Percentiles rank a stretch among this genome's conserved stretches.
Evolutionary conservation across 2,329 filamentous ascomycete genomes (phyloP).

Genomic region (Aureobasidium sp.): DNA sequence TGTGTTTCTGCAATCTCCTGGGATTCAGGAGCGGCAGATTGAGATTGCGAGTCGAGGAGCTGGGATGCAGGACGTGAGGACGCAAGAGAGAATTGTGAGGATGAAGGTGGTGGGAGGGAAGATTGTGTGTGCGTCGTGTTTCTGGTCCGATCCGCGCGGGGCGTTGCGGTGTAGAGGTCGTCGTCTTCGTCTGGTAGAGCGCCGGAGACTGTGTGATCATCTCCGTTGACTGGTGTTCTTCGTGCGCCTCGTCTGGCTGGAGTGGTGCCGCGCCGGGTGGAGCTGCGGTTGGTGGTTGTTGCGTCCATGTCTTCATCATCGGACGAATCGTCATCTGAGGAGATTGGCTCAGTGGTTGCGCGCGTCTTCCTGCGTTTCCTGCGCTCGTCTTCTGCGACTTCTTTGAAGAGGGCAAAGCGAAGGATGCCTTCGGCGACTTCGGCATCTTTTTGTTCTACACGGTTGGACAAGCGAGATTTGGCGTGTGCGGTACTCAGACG

Average conservation of each 20-base stretch:
- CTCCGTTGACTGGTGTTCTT: slow-evolving; percentile 17
- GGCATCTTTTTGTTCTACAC: slow-evolving; percentile 85
- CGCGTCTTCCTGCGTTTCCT: slow-evolving; percentile 75
- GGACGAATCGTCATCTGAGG: slow-evolving; percentile 47
- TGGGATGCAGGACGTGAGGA: slow-evolving; percentile 75
- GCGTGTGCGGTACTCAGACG: slow-evolving; percentile 94
- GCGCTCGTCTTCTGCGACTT: slow-evolving; percentile 71
- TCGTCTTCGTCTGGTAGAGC: slow-evolving; percentile 42
- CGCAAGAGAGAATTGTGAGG: slow-evolving; percentile 61
- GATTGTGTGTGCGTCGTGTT: slow-evolving; percentile 23
- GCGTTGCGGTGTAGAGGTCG: slow-evolving; percentile 45
- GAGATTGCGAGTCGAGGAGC: slow-evolving; percentile 46
- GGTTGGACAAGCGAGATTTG: slow-evolving; percentile 78
- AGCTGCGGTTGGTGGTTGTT: slow-evolving; percentile 30
- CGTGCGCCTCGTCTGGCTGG: slow-evolving; percentile 8
- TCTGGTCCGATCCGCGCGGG: slow-evolving; percentile 29
- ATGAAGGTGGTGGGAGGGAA: slow-evolving; percentile 27
- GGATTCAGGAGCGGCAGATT: slow-evolving; percentile 10
- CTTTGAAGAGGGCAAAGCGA: slow-evolving; percentile 93
- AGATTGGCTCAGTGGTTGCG: slow-evolving; percentile 46
- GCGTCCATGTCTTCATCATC: slow-evolving; percentile 55
- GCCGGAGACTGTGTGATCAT: slow-evolving; percentile 21
- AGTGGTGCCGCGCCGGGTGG: slow-evolving; percentile 19
- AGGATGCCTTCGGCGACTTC: slow-evolving; percentile 81
- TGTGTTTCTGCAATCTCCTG: slow-evolving; percentile 25